Evolutionary conservation across 2,329 filamentous ascomycete species (phyloP), one percentile per base, ranked within the genome.

Genomic region (Ophiocordyceps unilateralis): DNA sequence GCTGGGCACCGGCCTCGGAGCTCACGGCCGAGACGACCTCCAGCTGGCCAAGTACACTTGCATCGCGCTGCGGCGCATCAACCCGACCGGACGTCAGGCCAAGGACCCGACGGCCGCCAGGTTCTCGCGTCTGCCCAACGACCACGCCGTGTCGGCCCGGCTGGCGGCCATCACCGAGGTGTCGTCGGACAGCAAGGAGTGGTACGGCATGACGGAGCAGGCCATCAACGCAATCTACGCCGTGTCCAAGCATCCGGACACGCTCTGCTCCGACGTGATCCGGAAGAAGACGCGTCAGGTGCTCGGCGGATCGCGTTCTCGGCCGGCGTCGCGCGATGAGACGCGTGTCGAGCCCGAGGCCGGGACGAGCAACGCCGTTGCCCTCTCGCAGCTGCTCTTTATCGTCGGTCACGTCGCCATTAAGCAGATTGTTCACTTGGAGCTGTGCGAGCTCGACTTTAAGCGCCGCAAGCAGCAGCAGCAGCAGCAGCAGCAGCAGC

Each of bases 351-450:
- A 20, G 30, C 30, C 39, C 3, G 42, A 23, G 62, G 61, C 68
- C 9, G 76, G 71, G 54, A 75, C 62, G 49, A 60, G 80, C 24
- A 75, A 79, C 5, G 78, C 85, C 1, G 72, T 87, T 40, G 79
- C 76, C 1, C 69, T 98, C 2, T 94, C 91, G 0, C 91, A 96
- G 54, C 72, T 98, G 2, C 70, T 98, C 0, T 96, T 96, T 57
- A 82, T 94, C 30, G 89, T 96, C 24, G 91, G 91, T 0, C 91
- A 98, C 55, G 83, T 96, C 40, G 91, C 91, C 14, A 91, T 98
- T 57, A 98, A 98, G 65, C 93, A 98, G 58, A 98, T 98, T 52
- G 93, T 98, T 1, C 91, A 98, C 58, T 74, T 98, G 11, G 91
- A 98, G 54, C 71, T 96, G n/a, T 94, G 88, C 58, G 91, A 98